phyloP scores from a whole-genome alignment of 2,329 filamentous ascomycete genomes.

The Calonectria montana region DNA sequence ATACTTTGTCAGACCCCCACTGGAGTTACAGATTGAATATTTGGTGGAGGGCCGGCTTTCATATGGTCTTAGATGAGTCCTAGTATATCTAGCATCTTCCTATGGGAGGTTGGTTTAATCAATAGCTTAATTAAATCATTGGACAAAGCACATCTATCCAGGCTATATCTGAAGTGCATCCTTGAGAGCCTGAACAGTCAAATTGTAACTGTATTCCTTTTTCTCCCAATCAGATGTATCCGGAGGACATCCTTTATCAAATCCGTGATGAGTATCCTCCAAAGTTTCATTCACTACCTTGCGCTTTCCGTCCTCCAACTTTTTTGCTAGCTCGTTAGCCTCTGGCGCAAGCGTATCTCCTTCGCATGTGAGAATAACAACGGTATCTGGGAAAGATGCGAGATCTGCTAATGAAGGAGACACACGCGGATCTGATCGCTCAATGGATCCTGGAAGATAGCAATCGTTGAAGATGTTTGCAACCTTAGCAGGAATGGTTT shows the following conservation, averaged over 20 bases:
- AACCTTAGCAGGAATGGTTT: not conserved
- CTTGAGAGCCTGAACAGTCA: constrained; percentile 6
- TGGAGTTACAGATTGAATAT: not conserved
- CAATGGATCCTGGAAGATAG: not conserved
- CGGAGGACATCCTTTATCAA: constrained; percentile 1
- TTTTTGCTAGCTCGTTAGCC: not conserved
- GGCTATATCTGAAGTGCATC: not conserved
- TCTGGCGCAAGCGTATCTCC: constrained; percentile 19
- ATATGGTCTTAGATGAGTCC: not conserved
- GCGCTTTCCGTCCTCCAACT: constrained; percentile 4
- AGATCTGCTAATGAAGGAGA: constrained; percentile 13
- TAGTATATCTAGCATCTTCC: not conserved
- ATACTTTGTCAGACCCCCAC: not conserved
- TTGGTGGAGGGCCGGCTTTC: not conserved
- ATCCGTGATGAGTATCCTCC: constrained; percentile 13
- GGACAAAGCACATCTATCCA: not conserved
- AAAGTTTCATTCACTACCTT: constrained; percentile 4
- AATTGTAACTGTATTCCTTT: not conserved
- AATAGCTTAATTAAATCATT: not conserved
- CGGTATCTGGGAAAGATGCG: constrained; percentile 1
- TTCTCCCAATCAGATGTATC: constrained; percentile 17
- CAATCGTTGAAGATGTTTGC: constrained; percentile 8
- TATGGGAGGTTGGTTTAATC: not conserved
- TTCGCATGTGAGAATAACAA: constrained; percentile 19
- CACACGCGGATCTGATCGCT: constrained; percentile 1